A percentile compares a stretch with the other conserved stretches of the same genome.
phyloP scores from a whole-genome alignment of 257 asterid genomes.

The Salvia hispanica region DNA sequence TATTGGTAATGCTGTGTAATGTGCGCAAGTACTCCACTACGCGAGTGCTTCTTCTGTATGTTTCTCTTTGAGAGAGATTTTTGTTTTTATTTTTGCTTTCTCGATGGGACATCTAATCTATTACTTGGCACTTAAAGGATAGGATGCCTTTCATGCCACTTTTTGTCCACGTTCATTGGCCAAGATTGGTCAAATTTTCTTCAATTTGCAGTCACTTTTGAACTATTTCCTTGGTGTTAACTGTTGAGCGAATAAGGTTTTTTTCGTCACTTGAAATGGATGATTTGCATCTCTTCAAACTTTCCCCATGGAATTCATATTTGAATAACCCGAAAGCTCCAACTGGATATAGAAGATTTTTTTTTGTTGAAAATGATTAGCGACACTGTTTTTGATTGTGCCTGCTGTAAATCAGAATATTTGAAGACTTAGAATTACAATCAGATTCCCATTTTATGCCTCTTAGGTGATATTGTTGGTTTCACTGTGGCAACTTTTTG shows the following conservation, averaged over 20 bases:
- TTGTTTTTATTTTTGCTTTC: slow-evolving; percentile 46
- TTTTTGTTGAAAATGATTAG: slow-evolving; percentile 6
- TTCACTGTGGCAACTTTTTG: slow-evolving; percentile 1
- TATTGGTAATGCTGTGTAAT: slow-evolving; percentile 19
- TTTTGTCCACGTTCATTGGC: slow-evolving; percentile 45
- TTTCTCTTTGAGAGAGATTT: slow-evolving; percentile 35
- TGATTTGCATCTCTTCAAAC: neutral
- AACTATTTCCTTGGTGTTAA: slow-evolving; percentile 11
- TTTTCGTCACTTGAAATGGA: neutral
- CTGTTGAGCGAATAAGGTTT: slow-evolving; percentile 14
- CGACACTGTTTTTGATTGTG: neutral
- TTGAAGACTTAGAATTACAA: neutral
- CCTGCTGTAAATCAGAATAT: neutral
- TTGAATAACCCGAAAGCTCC: neutral
- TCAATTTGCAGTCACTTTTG: slow-evolving; percentile 16
- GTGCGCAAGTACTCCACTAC: neutral
- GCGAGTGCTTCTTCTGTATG: slow-evolving; percentile 45
- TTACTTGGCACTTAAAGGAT: slow-evolving; percentile 43
- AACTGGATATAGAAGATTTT: neutral
- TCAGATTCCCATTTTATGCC: slow-evolving; percentile 20
- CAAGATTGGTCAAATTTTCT: slow-evolving; percentile 31
- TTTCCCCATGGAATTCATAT: neutral
- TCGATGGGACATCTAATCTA: slow-evolving; percentile 49
- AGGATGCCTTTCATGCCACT: slow-evolving; percentile 39
- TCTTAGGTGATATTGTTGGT: neutral